A percentile compares a stretch with the other conserved stretches of the same genome.
Conservation (phyloP, 305 asterid species). For the Fraxinus dipetala region DNA sequence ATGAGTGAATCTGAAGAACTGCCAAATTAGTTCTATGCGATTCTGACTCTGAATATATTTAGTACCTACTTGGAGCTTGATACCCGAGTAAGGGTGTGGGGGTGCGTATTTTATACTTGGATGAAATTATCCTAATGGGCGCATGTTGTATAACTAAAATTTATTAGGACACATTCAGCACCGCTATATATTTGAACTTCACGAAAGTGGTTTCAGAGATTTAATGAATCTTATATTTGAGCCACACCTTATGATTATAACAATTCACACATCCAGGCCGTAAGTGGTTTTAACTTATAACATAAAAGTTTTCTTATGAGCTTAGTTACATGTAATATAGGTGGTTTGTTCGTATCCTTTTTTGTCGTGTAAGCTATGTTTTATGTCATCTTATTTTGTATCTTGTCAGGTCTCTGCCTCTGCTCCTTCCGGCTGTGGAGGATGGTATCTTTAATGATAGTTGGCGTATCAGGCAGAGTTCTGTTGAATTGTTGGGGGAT, state of each 20-base stretch:
- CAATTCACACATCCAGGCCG: neutral
- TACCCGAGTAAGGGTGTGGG: neutral
- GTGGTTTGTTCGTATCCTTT: neutral
- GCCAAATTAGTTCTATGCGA: neutral
- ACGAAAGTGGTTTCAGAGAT: neutral
- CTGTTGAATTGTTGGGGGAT: constrained; percentile 97
- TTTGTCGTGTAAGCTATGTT: neutral
- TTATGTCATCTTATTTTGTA: constrained; percentile 3
- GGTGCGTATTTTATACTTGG: neutral
- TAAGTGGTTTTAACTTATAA: neutral
- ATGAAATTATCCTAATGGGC: neutral
- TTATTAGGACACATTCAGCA: neutral
- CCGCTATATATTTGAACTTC: neutral
- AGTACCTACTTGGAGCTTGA: neutral
- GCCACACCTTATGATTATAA: neutral
- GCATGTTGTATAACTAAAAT: neutral
- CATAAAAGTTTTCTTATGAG: neutral
- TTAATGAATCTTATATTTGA: neutral
- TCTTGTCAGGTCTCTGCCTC: constrained; percentile 76
- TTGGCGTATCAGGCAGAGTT: constrained; percentile 99
- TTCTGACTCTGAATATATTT: neutral
- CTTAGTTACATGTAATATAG: neutral
- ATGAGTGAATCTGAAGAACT: neutral
- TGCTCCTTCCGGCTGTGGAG: constrained; percentile 98
- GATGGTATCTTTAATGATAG: constrained; percentile 98